Base-by-base conservation (phyloP, 2,329 filamentous ascomycete species). In the Albifimbria verrucaria region DNA sequence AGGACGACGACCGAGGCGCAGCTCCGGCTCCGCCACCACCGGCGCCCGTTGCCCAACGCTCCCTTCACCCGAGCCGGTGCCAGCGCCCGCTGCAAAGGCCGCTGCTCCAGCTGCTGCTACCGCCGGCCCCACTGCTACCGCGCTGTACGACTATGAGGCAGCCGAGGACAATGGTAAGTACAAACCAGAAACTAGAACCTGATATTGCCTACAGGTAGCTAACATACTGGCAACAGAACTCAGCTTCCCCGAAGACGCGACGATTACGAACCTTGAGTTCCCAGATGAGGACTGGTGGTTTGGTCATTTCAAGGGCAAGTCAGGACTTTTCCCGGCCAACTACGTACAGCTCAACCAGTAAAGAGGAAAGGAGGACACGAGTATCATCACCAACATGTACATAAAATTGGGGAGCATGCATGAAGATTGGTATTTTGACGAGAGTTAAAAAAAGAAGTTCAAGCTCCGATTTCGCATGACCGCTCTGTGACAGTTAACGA, bases 211-310 rank as follows among this genome's bases (percentile, higher is more conserved):
- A 12, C 4, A 32, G 24, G 43, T 32, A 23, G 55, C 63, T 66
- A 55, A 64, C 64, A 50, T 18, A 65, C 61, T 76, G 65, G 85
- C 24, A 25, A 48, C 62, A 85, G 82, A 85, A 62, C 66, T 85
- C 58, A 92, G 88, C 68, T 99, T 99, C 76, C 90, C 91, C 3
- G 94, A 99, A 65, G 88, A 89, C 25, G 93, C 89, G 39, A 91
- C 78, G 57, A 88, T 99, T 62, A 88, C 82, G 24, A 82, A 88
- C 65, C 77, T 99, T 59, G 90, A 97, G 76, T 97, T 97, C 72
- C 94, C 94, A 2, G 94, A 97, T 64, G 93, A 97, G 60, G 94
- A 99, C 68, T 99, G 94, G 94, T 99, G 94, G 94, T 89, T 93
- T 63, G 94, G 94, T 54, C 85, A 89, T 64, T 95, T 88, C 71